phyloP scores from a whole-genome alignment of 495 filamentous ascomycete species.

The Aspergillus homomorphus region DNA sequence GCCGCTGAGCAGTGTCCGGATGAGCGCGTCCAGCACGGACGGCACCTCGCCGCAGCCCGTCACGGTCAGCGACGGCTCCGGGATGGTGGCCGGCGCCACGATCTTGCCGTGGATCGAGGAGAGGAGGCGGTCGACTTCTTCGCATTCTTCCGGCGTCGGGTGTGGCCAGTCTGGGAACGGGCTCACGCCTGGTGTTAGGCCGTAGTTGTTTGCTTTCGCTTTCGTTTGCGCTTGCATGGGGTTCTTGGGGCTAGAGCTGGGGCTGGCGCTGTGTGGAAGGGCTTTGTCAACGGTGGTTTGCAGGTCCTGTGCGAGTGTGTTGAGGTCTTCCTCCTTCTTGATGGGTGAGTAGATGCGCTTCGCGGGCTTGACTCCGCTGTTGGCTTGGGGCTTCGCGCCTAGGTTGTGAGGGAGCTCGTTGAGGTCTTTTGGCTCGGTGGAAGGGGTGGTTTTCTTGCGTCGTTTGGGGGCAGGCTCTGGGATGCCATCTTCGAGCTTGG shows the following conservation, averaged over 20 bases:
- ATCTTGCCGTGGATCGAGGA: slow-evolving; percentile 64
- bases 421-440: slow-evolving; percentile 8
- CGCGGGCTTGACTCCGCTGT: slow-evolving; percentile 10
- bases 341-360: neutral
- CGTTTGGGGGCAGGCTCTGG: neutral
- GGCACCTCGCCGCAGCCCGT: slow-evolving; percentile 94
- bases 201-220: slow-evolving; percentile 32
- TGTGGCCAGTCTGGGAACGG: slow-evolving; percentile 69
- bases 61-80: slow-evolving; percentile 71
- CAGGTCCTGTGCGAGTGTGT: slow-evolving; percentile 14
- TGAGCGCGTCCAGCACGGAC: slow-evolving; percentile 81
- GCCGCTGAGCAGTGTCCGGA: slow-evolving; percentile 77
- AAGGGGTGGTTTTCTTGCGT: neutral
- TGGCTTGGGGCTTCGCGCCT: slow-evolving; percentile 16
- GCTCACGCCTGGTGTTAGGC: slow-evolving; percentile 41
- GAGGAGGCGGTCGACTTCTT: slow-evolving; percentile 69
- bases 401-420: slow-evolving; percentile 48
- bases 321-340: slow-evolving; percentile 14
- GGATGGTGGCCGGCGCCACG: slow-evolving; percentile 62
- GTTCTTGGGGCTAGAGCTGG: slow-evolving; percentile 13
- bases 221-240: slow-evolving; percentile 4
- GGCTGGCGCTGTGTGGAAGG: neutral
- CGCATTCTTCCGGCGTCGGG: slow-evolving; percentile 71
- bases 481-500: neutral
- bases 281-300: slow-evolving; percentile 25